These are phyloP conservation scores for Besnoitia besnoiti DNA, from an alignment of 169 alveolate species.

Conservation along the genomic window DNA sequence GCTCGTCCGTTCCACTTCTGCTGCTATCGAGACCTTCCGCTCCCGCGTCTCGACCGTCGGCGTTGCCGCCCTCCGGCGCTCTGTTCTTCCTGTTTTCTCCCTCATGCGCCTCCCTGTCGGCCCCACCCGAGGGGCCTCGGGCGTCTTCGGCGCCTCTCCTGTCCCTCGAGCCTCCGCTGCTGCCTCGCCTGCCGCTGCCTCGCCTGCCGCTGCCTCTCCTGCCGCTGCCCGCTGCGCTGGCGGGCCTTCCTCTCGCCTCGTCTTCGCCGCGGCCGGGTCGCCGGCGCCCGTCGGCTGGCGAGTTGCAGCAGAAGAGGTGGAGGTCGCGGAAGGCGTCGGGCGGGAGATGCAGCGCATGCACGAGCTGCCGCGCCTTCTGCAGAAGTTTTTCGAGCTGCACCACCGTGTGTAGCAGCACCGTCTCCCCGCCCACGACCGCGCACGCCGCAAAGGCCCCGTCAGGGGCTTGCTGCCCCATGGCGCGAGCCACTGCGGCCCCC, in stretches of 20 bases:
- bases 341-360: conserved; percentile 49
- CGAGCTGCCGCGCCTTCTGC: conserved; percentile 32
- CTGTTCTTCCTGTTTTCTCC: neutral
- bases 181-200: neutral
- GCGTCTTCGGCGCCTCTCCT: too few species aligned
- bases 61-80: too few species aligned
- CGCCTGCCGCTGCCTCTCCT: neutral
- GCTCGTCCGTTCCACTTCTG: too few species aligned
- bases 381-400: conserved; percentile 49
- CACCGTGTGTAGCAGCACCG: conserved; percentile 36
- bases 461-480: neutral
- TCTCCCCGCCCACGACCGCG: conserved; percentile 65
- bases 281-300: neutral
- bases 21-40: too few species aligned
- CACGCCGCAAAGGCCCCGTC: conserved; percentile 43
- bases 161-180: neutral
- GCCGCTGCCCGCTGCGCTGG: neutral
- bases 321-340: conserved; percentile 57
- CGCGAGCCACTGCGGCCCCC: conserved; percentile 17
- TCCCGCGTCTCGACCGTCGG: too few species aligned
- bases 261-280: neutral
- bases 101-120: neutral
- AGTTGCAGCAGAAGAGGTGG: conserved; percentile 19
- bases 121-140: neutral
- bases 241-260: neutral